Evolutionary conservation across 225 moss, liverwort and hornwort genomes (phyloP), one percentile per base, ranked within the genome.

Genomic region (Asterella californica): DNA sequence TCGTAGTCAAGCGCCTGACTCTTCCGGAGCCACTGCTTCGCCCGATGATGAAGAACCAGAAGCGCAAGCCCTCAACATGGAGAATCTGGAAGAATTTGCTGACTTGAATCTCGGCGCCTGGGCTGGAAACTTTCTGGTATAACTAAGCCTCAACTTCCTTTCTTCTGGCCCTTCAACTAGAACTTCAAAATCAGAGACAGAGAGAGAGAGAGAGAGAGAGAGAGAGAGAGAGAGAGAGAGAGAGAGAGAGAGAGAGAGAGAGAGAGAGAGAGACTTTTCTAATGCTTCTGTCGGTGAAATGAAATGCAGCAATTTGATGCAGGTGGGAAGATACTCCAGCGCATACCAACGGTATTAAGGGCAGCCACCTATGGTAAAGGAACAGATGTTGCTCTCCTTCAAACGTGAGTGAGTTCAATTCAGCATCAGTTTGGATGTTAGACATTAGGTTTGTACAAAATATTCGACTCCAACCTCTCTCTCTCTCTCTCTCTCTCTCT

Each of bases 291-390:
- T 66, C 49, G 32, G 29, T 80, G 45, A 42, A 42, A 42, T 42
- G 34, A 46, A 71, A 53, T 84, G 87, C 96, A 96, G 96, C 94
- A 94, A 90, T 94, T 89, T 67, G 94, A 97, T 83, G 85, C 89
- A 25, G 82, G 88, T 72, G 96, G 96, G 49, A 92, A 87, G 72
- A 50, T 77, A 49, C 83, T 94, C 54, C 94, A 93, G 76, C 89
- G 85, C 82, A 89, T 97, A 83, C 91, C 91, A 34, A 97, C 92
- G 64, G 86, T 88, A 65, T 54, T 94, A n/a, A 87, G 90, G 81
- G 90, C 91, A 25, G 79, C 87, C 67, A 76, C 88, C 6, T 85
- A 84, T 82, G 94, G 96, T 55, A 92, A 85, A 83, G 93, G 92
- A 82, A 83, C 86, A 38, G 91, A 90, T 69, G 79, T 92, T 63